phyloP scores from a whole-genome alignment of 2,329 filamentous ascomycete genomes.

The Podosphaera aphanis region DNA sequence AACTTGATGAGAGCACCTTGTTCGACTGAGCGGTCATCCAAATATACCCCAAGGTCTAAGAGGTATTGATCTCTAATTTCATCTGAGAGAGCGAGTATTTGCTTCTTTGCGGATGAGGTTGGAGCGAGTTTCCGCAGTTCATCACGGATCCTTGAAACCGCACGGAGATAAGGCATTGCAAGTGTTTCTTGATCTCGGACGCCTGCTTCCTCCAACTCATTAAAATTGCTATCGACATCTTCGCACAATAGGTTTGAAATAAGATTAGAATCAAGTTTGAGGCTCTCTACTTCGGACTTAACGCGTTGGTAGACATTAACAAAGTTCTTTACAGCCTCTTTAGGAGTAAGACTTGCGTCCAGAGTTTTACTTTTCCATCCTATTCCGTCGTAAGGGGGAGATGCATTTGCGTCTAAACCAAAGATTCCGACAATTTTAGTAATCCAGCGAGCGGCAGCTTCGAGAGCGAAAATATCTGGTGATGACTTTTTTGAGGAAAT shows the following conservation, averaged over 20 bases:
- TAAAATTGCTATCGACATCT: conserved; percentile 24
- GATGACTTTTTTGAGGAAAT: conserved; percentile 24
- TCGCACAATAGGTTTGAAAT: conserved; percentile 22
- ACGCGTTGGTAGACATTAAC: conserved; percentile 22
- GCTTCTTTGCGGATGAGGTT: conserved; percentile 33
- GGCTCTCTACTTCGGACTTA: conserved; percentile 21
- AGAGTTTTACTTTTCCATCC: conserved; percentile 26
- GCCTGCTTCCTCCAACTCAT: conserved; percentile 21
- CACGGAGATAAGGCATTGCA: conserved; percentile 30
- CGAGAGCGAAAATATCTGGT: conserved; percentile 24
- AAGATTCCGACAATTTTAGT: conserved; percentile 69
- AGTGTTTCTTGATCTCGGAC: conserved; percentile 28
- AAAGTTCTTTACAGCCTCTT: conserved; percentile 25
- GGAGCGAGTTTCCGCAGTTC: conserved; percentile 33
- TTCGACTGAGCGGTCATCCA: conserved; percentile 53
- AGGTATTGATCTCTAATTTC: conserved; percentile 59
- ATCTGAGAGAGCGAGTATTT: conserved; percentile 56
- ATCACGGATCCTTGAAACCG: conserved; percentile 32
- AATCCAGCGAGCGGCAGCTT: conserved; percentile 48
- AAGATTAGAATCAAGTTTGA: conserved; percentile 25
- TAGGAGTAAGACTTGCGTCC: conserved; percentile 19
- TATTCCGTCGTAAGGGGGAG: conserved; percentile 28
- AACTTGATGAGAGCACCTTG: conserved; percentile 52
- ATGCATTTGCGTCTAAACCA: conserved; percentile 46
- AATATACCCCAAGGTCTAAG: conserved; percentile 62